phyloP scores from a whole-genome alignment of 2,329 filamentous ascomycete genomes.

The Diaporthe vaccinii region DNA sequence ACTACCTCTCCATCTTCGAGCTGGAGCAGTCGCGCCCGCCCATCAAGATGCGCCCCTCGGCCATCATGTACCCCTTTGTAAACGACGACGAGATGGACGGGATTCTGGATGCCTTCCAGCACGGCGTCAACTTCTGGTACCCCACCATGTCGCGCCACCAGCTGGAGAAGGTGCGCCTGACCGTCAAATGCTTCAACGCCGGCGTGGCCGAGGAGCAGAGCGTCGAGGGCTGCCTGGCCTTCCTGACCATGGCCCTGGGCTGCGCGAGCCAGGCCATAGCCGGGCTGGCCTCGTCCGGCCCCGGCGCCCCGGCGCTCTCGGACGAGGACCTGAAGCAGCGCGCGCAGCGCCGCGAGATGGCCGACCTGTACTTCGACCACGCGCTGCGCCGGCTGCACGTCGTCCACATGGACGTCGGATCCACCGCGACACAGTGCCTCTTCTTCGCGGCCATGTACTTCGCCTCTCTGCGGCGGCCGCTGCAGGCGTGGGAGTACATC shows the following conservation, averaged over 20 bases:
- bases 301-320: conserved; percentile 35
- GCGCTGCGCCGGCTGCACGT: conserved; percentile 61
- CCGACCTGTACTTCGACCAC: conserved; percentile 60
- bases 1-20: conserved; percentile 61
- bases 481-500: conserved; percentile 67
- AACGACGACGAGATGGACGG: conserved; percentile 56
- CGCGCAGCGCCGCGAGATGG: conserved; percentile 52
- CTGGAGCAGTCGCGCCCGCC: conserved; percentile 59
- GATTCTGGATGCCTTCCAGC: conserved; percentile 59
- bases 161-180: conserved; percentile 50
- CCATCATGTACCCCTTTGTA: conserved; percentile 58
- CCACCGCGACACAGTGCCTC: conserved; percentile 62
- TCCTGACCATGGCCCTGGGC: conserved; percentile 63
- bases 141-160: conserved; percentile 61
- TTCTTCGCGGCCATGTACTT: conserved; percentile 66
- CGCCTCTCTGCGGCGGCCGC: conserved; percentile 62
- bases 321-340: conserved; percentile 49
- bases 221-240: conserved; percentile 56
- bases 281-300: conserved; percentile 44
- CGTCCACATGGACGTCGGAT: conserved; percentile 60
- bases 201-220: conserved; percentile 54
- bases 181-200: conserved; percentile 46
- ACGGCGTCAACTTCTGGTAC: conserved; percentile 66
- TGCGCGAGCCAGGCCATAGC: conserved; percentile 58
- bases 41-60: conserved; percentile 49